A percentile compares a stretch with the other conserved stretches of the same genome.
Conservation (phyloP, 2,329 filamentous ascomycete genomes). For the Blastomyces emzantsi region DNA sequence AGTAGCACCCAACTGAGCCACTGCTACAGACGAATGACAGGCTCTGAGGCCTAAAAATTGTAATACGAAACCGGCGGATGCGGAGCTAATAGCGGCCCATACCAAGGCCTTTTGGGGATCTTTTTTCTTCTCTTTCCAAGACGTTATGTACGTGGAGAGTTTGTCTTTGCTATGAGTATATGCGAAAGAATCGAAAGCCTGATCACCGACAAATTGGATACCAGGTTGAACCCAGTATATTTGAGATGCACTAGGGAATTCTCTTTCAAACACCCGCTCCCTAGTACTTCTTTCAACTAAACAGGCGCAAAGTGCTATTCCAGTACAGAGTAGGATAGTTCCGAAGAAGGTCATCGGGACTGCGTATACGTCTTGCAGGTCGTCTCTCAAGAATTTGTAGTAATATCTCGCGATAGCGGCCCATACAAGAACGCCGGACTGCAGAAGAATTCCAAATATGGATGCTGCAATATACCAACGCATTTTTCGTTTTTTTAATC, state of each 20-base stretch:
- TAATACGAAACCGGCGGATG: conserved; percentile 16
- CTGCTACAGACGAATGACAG: conserved; percentile 16
- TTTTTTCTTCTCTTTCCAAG: conserved; percentile 7
- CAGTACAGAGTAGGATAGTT: conserved; percentile 25
- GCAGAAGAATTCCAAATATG: conserved; percentile 14
- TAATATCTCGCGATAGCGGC: conserved; percentile 9
- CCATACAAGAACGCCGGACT: conserved; percentile 10
- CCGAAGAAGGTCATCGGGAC: conserved; percentile 29
- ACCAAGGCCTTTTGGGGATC: not conserved
- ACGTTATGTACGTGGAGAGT: conserved; percentile 7
- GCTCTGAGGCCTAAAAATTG: conserved; percentile 21
- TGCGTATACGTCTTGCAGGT: conserved; percentile 9
- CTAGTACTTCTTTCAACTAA: conserved; percentile 16
- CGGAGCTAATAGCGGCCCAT: conserved; percentile 7
- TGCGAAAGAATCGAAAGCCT: conserved; percentile 19
- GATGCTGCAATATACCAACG: conserved; percentile 16
- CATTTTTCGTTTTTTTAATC: conserved; percentile 13
- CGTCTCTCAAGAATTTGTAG: not conserved
- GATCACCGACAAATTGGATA: conserved; percentile 18
- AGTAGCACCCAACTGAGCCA: conserved; percentile 17
- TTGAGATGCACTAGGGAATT: not conserved
- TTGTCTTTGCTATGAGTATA: not conserved
- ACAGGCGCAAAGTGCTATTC: conserved; percentile 15
- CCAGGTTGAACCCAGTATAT: conserved; percentile 20
- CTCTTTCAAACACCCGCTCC: conserved; percentile 11